Base-by-base conservation (phyloP, 768 basidiomycete genomes). In the Kwoniella bestiolae region DNA sequence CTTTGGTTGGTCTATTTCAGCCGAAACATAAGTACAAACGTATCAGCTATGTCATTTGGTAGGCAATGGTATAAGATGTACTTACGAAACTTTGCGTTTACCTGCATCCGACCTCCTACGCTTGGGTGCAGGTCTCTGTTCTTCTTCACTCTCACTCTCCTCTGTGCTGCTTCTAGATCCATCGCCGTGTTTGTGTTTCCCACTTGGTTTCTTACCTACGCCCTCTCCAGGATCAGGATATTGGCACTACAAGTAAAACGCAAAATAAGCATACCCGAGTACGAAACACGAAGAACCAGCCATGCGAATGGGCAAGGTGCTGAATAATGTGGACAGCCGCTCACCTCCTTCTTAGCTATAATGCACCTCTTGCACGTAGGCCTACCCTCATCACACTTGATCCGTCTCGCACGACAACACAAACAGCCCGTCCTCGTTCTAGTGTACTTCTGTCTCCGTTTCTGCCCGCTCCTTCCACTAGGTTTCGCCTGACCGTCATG, bases 301-400 rank as follows among this genome's bases (percentile, higher is more conserved):
- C 11, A 49, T 26, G 11, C 34, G 49, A n/a, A 63, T 55, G 18
- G 29, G 9, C 14, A 26, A 31, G n/a, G 2, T 7, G 51, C 26
- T 28, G 23, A 14, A 12, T 32, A 35, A 26, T 16, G 35, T 29
- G 25, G 52, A 34, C 3, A 18, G 14, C 34, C 4, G 18, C 77
- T 65, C 59, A 79, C 76, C 47, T 92, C 90, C 80, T 91, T 85
- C 74, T 92, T 90, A 9, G 90, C 89, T 80, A 91, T 91, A 26
- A 88, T 86, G 74, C 92, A 95, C 35, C 92, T 87, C 84, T 88
- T 87, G 83, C 93, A 95, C 63, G 85, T 86, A 60, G 93, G 94
- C 78, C 93, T 91, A 12, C 86, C 86, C 82, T 97, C 94, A 79
- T 94, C 94, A 81, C 94, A 97, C 90, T 96, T 96, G 76, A 97